A percentile compares a stretch with the other conserved stretches of the same genome.
Evolutionary conservation across 768 basidiomycete genomes (phyloP).

Genomic region (Boletus sp.): DNA sequence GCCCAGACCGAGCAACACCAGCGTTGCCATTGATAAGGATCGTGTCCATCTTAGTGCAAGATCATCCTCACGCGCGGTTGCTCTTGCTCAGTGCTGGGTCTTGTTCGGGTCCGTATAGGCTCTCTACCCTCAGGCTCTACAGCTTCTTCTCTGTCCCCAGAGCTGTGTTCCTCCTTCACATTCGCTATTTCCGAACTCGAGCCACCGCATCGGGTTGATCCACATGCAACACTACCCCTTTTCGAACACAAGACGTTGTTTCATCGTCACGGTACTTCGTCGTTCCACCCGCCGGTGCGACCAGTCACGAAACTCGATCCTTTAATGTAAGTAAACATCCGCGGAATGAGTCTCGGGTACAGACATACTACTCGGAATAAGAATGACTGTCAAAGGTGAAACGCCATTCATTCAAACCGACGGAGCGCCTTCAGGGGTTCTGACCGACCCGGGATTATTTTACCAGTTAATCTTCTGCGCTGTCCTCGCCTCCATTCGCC

Average conservation of each 20-base stretch:
- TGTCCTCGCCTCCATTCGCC: neutral
- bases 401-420: neutral
- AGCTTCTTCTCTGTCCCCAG: neutral
- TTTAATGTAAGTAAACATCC: neutral
- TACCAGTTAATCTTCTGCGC: neutral
- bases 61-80: neutral
- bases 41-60: neutral
- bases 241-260: neutral
- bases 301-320: neutral
- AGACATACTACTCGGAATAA: neutral
- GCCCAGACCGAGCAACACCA: neutral
- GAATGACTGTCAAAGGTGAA: neutral
- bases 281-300: neutral
- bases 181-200: neutral
- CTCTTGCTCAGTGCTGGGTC: neutral
- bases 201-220: neutral
- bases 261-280: constrained; percentile 4
- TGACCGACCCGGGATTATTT: neutral
- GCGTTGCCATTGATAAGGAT: neutral
- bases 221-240: neutral
- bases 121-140: neutral
- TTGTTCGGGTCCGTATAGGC: too few species aligned
- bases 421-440: neutral
- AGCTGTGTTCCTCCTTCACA: neutral
- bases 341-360: neutral